Evolutionary conservation across 768 basidiomycete species (phyloP), one percentile per base, ranked within the genome.

Genomic region (Naganishia friedmannii): DNA sequence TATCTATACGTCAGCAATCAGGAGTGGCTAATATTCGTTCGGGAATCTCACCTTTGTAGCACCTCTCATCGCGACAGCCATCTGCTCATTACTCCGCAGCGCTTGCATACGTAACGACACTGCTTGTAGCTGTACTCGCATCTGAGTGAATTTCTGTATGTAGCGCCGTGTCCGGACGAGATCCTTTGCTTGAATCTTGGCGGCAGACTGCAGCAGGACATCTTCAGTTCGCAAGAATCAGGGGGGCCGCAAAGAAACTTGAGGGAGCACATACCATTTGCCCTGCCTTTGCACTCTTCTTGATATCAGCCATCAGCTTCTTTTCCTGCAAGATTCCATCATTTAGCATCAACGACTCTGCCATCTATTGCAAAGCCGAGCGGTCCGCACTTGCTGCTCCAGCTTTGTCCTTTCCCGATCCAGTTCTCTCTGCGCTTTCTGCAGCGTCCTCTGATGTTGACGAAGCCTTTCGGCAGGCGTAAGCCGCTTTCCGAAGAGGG

Each of bases 101-200:
- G 93, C 93, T 82, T 99, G 96, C 85, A 99, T 95, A 72, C 96
- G 86, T 68, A 99, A 84, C 13, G 90, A 88, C 51, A 99, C 92
- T 7, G 95, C 96, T 82, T 99, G 96, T 1, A 99, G 86, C 79
- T 98, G 96, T 2, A 96, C 98, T 69, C 92, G 87, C 95, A 99
- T 98, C 79, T 94, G 92, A 79, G 96, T 91, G 85, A 99, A 99
- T 81, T 97, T 98, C 83, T 97, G 93, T 29, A 93, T 85, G 79
- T 99, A 98, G 77, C 91, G 87, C 58, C 96, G 86, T 13, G 95
- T 98, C 73, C 96, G 88, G 73, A 98, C 93, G 68, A 99, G 89
- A 79, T 99, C 96, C 82, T 96, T 98, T 29, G 96, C 96, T 90
- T 97, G 96, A 73, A 98, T 90, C 85, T 98, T 98, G 85, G 94